Base-by-base conservation (phyloP, 139 green algal genomes). In the Penium margaritaceum region DNA sequence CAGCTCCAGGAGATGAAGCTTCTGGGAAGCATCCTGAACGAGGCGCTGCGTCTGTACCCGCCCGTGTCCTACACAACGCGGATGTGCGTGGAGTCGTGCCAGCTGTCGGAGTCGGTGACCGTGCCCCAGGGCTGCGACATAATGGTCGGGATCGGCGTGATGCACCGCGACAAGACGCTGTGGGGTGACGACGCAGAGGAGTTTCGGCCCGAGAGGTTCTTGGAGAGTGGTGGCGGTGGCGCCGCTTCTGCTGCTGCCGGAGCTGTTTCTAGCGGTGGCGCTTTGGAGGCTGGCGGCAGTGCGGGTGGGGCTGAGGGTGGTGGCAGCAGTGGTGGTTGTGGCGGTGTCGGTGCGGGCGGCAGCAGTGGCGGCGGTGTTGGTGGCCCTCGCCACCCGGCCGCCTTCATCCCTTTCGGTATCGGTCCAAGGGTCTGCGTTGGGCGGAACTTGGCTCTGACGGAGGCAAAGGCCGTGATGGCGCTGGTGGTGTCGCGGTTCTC, bases 361-460 rank as follows among this genome's bases (percentile, higher is more conserved):
- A n/a, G n/a, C n/a, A n/a, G n/a, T n/a, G n/a, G n/a, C n/a, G n/a
- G n/a, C n/a, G n/a, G n/a, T n/a, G n/a, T n/a, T n/a, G n/a, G n/a
- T n/a, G n/a, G n/a, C n/a, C n/a, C n/a, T n/a, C n/a, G n/a, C 60
- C 55, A 77, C 43, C 55, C 70, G 5, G 7, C 30, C n/a, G 70
- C 70, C 9, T 97, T 95, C 85, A 83, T 99, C 1, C 93, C 94
- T 21, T 99, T 99, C 82, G 90, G 90, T 19, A 91, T 91, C 35
- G 94, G 94, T 9, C 80, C 87, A 2, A 85, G 94, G 55, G 96
- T 96, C 77, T 99, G 94, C 77, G 84, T 99, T 4, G 94, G 94
- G 19, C 93, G 97, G 81, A 91, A 96, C 81, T 97, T 99, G 85
- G 94, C 94, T 21, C 77, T 96, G 66, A 90, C 94, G 72, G 91